Percentiles rank a stretch among this genome's conserved stretches.
phyloP scores from a whole-genome alignment of 108 stramenopile genomes.

The Seminavis robusta region DNA sequence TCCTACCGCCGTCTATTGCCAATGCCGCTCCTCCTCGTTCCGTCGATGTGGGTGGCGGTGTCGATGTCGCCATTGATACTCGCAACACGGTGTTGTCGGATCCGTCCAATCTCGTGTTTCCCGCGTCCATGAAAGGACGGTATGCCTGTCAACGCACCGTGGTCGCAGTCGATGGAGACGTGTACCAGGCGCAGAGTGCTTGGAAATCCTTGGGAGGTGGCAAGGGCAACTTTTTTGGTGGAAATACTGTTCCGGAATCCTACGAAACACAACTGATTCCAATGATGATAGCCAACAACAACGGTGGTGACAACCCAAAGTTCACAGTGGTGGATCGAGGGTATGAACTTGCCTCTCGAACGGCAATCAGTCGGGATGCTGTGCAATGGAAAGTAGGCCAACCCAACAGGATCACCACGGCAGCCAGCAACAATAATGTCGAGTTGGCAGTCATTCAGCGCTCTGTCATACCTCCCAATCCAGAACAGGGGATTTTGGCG shows the following conservation, averaged over 20 bases:
- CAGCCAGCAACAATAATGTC: slow-evolving; percentile 6
- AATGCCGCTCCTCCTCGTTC: no score
- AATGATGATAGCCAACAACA: slow-evolving; percentile 15
- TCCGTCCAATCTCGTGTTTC: slow-evolving; percentile 51
- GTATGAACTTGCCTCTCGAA: slow-evolving; percentile 33
- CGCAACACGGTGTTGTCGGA: slow-evolving; percentile 2
- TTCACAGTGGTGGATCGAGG: slow-evolving; percentile 54
- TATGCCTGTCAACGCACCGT: slow-evolving; percentile 43
- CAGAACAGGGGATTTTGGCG: slow-evolving; percentile 51
- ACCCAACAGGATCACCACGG: slow-evolving; percentile 13
- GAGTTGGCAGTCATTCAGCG: slow-evolving; percentile 35
- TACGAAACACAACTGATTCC: slow-evolving; percentile 34
- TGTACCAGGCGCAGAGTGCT: slow-evolving; percentile 42
- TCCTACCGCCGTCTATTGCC: no score
- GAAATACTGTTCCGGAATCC: slow-evolving; percentile 21
- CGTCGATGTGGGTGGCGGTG: slow-evolving; percentile 57
- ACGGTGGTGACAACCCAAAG: slow-evolving; percentile 18
- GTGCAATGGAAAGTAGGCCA: no score
- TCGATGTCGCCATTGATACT: slow-evolving; percentile 37
- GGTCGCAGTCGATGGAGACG: slow-evolving; percentile 50
- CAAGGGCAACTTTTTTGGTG: neutral
- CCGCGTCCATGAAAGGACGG: slow-evolving; percentile 44
- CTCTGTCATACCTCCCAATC: slow-evolving; percentile 34
- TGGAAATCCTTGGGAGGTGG: slow-evolving; percentile 53
- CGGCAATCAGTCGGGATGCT: no score